A percentile compares a stretch with the other conserved stretches of the same genome.
phyloP scores from a whole-genome alignment of 257 asterid genomes.

The Oldenlandia corymbosa region DNA sequence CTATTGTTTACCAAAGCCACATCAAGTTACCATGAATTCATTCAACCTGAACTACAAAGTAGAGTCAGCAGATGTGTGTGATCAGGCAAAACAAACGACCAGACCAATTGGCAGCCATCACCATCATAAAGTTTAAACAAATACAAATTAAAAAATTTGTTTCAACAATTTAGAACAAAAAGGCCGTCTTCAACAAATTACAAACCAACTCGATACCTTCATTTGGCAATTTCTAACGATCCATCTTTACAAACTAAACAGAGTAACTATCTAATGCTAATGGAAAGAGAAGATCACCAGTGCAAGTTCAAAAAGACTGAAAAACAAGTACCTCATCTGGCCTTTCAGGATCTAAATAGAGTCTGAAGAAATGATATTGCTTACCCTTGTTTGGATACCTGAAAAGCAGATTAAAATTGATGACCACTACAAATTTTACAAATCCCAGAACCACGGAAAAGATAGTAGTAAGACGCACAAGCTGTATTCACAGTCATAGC shows the following conservation, averaged over 20 bases:
- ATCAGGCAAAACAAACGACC: neutral
- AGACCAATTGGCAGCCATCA: slow-evolving; percentile 1
- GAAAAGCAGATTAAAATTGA: slow-evolving; percentile 22
- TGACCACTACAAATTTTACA: slow-evolving; percentile 10
- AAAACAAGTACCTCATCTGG: slow-evolving; percentile 52
- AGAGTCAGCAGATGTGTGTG: slow-evolving; percentile 1
- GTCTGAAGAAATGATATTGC: slow-evolving; percentile 75
- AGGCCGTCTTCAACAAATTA: neutral
- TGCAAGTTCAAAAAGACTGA: neutral
- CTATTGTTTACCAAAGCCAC: neutral
- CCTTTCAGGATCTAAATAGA: slow-evolving; percentile 58
- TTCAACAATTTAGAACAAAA: neutral
- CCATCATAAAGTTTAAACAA: neutral
- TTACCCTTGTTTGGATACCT: slow-evolving; percentile 79
- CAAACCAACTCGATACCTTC: neutral
- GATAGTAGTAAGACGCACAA: slow-evolving; percentile 46
- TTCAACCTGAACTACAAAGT: no score
- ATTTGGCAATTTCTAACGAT: no score
- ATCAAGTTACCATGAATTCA: neutral
- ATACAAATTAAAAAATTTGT: neutral
- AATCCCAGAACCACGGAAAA: slow-evolving; percentile 7
- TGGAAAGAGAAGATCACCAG: neutral
- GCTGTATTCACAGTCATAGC: slow-evolving; percentile 92
- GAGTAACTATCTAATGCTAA: neutral
- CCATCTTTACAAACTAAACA: no score